phyloP scores from a whole-genome alignment of 805 yeast genomes.

The Limtongia smithiae region DNA sequence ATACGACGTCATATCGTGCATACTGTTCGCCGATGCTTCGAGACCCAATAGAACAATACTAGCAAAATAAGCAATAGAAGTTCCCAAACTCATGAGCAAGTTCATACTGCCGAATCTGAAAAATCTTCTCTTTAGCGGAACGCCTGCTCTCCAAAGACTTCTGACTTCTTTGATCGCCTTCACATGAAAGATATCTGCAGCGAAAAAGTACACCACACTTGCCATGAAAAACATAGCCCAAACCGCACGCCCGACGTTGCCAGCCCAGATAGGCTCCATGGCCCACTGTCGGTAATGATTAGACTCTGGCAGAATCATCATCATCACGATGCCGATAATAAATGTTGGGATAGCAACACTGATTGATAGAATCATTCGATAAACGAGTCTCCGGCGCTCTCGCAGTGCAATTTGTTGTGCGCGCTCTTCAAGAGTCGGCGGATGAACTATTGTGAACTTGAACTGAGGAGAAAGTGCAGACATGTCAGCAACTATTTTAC shows the following conservation, averaged over 20 bases:
- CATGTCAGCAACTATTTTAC: constrained; percentile 52
- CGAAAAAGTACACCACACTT: constrained; percentile 70
- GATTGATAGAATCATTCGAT: constrained; percentile 49
- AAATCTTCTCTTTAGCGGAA: constrained; percentile 53
- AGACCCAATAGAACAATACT: constrained; percentile 55
- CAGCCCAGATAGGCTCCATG: constrained; percentile 59
- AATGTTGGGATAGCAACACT: constrained; percentile 65
- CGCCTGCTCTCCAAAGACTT: constrained; percentile 55
- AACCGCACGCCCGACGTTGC: constrained; percentile 56
- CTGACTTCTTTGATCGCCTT: constrained; percentile 61
- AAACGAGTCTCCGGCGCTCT: constrained; percentile 48
- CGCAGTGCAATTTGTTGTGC: constrained; percentile 47
- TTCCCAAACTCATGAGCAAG: constrained; percentile 67
- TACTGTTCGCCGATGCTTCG: constrained; percentile 39
- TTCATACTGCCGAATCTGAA: constrained; percentile 77
- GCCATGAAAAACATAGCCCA: constrained; percentile 64
- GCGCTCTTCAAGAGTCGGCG: constrained; percentile 61
- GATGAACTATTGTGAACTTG: constrained; percentile 51
- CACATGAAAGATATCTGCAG: constrained; percentile 67
- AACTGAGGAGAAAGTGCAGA: constrained; percentile 47
- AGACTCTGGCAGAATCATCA: constrained; percentile 51
- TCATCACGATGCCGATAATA: constrained; percentile 63
- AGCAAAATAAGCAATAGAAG: constrained; percentile 66
- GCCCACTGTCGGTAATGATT: constrained; percentile 51
- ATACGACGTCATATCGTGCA: constrained; percentile 39